A percentile compares a stretch with the other conserved stretches of the same genome.
These are phyloP conservation scores for Litchi chinensis DNA, from an alignment of 345 rosid genomes.

Conservation along the genomic window DNA sequence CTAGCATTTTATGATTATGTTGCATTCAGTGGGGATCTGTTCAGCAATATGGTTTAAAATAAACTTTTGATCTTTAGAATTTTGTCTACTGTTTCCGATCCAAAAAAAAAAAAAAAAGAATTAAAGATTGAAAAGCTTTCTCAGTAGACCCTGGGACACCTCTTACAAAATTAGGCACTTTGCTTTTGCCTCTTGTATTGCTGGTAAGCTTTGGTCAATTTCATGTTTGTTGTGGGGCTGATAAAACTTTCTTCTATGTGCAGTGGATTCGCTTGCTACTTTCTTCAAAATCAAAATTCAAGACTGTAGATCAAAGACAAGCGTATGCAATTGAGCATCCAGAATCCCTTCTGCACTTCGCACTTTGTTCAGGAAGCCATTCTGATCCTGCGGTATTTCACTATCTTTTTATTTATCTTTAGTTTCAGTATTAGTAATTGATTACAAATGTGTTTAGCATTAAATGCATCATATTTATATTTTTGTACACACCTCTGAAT, in stretches of 20 bases:
- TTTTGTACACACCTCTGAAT: not conserved
- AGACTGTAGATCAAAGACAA: constrained; percentile 67
- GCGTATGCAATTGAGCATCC: constrained; percentile 64
- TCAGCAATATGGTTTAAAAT: not conserved
- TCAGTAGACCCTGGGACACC: not conserved
- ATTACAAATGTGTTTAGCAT: not conserved
- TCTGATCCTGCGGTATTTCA: constrained; percentile 91
- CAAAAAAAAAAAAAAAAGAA: too few species aligned
- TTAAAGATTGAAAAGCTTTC: not conserved
- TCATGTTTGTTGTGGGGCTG: constrained; percentile 11
- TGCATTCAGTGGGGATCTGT: not conserved
- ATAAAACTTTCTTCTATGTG: constrained; percentile 30
- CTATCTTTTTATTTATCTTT: constrained; percentile 15
- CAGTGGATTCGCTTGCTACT: constrained; percentile 86
- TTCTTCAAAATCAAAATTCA: constrained; percentile 71
- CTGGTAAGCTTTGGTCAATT: not conserved
- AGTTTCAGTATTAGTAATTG: not conserved
- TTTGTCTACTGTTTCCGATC: not conserved
- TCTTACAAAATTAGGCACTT: constrained; percentile 5
- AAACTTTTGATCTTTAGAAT: not conserved
- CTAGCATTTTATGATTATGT: not conserved
- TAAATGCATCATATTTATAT: not conserved
- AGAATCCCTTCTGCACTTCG: constrained; percentile 80
- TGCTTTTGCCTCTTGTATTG: not conserved
- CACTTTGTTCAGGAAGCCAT: constrained; percentile 89